A percentile compares a stretch with the other conserved stretches of the same genome.
phyloP scores from a whole-genome alignment of 192 early-diverging fungal species.

The Dissophora globulifera region DNA sequence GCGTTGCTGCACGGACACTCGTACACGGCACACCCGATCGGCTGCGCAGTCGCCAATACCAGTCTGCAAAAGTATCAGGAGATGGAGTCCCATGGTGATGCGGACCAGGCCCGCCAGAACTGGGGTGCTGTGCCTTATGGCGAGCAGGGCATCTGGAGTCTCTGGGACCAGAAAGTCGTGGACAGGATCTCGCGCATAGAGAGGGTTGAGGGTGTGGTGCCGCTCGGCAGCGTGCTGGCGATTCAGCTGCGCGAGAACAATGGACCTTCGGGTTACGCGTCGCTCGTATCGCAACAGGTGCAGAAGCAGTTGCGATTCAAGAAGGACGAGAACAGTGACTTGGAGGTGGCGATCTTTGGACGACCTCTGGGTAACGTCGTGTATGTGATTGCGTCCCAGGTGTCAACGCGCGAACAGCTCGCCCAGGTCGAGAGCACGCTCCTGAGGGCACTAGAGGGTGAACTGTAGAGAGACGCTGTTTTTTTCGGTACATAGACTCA shows the following conservation, averaged over 20 bases:
- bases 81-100: conserved; percentile 47
- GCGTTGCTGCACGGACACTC: conserved; percentile 85
- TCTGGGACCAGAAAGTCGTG: conserved; percentile 64
- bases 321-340: conserved; percentile 22
- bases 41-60: conserved; percentile 74
- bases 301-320: conserved; percentile 42
- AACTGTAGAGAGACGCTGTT: neutral
- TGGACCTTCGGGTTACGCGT: conserved; percentile 30
- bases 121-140: conserved; percentile 49
- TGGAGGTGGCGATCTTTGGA: conserved; percentile 63
- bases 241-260: conserved; percentile 65
- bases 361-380: conserved; percentile 81
- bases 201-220: conserved; percentile 71
- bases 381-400: conserved; percentile 78
- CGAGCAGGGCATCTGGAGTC: conserved; percentile 55
- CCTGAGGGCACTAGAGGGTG: conserved; percentile 37
- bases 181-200: conserved; percentile 63
- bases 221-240: conserved; percentile 75
- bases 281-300: conserved; percentile 31
- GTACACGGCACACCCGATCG: conserved; percentile 86
- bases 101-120: conserved; percentile 38
- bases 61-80: conserved; percentile 63
- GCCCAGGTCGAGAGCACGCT: conserved; percentile 60
- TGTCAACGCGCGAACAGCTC: conserved; percentile 55
- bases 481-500: neutral